phyloP scores from a whole-genome alignment of 176 grass and related monocot species.

The Aegilops sharonensis region DNA sequence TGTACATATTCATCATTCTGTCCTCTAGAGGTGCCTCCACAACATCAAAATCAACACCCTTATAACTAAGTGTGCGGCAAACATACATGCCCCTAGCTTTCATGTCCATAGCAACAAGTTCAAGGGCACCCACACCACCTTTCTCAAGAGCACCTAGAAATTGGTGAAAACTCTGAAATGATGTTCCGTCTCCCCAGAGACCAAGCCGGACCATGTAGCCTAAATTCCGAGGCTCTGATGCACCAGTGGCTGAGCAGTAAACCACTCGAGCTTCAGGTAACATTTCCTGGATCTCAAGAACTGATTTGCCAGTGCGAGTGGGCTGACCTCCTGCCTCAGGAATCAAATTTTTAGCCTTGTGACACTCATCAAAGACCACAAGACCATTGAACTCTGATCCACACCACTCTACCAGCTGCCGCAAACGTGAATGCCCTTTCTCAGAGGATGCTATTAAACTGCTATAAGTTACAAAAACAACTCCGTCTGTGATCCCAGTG shows the following conservation, averaged over 20 bases:
- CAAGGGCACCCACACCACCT: conserved; percentile 96
- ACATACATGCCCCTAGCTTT: conserved; percentile 99
- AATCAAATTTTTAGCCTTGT: conserved; percentile 98
- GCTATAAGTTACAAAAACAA: conserved; percentile 96
- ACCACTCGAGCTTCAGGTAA: conserved; percentile 76
- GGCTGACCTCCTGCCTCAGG: conserved; percentile 76
- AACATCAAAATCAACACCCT: conserved; percentile 81
- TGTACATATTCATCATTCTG: conserved; percentile 97
- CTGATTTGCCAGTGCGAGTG: conserved; percentile 80
- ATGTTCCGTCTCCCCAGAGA: conserved; percentile 81
- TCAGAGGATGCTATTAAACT: conserved; percentile 97
- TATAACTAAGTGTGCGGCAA: conserved; percentile 92
- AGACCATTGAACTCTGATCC: conserved; percentile 80
- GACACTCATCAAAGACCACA: conserved; percentile 95
- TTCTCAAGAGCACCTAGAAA: conserved; percentile 96
- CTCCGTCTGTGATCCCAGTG: conserved; percentile 80
- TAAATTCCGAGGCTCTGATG: conserved; percentile 93
- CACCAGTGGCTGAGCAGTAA: conserved; percentile 97
- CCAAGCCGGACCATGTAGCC: conserved; percentile 95
- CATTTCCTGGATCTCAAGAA: conserved; percentile 90
- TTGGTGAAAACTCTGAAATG: conserved; percentile 74
- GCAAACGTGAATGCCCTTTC: conserved; percentile 83
- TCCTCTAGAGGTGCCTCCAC: conserved; percentile 84
- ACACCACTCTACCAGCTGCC: conserved; percentile 93
- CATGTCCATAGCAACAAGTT: conserved; percentile 99